Percentiles rank a stretch among this genome's conserved stretches.
These are phyloP conservation scores for Plasmodium relictum DNA, from an alignment of 169 alveolate genomes.

Conservation along the genomic window DNA sequence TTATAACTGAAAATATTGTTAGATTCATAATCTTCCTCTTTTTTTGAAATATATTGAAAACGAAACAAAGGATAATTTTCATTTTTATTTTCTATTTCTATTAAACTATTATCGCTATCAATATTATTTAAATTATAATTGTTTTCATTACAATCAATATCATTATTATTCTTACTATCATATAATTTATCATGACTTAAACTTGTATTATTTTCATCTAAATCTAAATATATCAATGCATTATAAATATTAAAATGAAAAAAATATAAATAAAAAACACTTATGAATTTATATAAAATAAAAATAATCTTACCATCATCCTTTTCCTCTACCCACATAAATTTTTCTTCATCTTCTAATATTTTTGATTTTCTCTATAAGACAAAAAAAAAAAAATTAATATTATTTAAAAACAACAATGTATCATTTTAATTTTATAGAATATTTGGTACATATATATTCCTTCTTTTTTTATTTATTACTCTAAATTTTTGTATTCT, in stretches of 20 bases:
- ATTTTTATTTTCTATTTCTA: constrained; percentile 18
- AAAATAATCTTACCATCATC: constrained; percentile 19
- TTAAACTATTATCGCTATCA: background rate
- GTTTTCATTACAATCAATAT: background rate
- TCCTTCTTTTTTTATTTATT: background rate
- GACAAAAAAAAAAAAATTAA: constrained; percentile 1
- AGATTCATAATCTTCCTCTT: background rate
- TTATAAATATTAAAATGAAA: background rate
- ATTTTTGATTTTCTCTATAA: constrained; percentile 35
- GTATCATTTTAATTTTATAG: background rate
- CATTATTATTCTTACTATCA: background rate
- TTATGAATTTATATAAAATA: background rate
- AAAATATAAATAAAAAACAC: background rate
- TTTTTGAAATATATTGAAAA: constrained; percentile 30
- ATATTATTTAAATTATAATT: background rate
- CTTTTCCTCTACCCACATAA: constrained; percentile 71
- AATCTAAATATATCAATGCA: background rate
- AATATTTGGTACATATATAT: background rate
- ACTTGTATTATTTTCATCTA: background rate
- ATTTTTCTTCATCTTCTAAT: constrained; percentile 52
- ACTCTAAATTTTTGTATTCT: constrained; percentile 51
- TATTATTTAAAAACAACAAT: background rate
- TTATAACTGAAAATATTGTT: constrained; percentile 10
- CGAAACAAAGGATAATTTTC: constrained; percentile 23
- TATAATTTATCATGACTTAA: background rate